Base-by-base conservation (phyloP, 768 basidiomycete species). In the Pisolithus orientalis region DNA sequence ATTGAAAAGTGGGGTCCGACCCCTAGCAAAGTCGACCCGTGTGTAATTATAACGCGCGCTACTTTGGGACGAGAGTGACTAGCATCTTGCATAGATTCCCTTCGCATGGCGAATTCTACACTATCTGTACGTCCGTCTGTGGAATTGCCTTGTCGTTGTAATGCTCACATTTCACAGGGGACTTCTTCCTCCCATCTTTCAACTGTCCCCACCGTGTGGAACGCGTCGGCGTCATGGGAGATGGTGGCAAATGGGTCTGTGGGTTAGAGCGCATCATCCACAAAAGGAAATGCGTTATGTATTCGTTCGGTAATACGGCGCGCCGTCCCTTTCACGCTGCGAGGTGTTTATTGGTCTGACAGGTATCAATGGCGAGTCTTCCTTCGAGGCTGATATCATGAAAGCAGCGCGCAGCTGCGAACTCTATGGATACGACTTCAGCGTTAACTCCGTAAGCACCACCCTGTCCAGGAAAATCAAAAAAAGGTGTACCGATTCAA, bases 1-100 rank as follows among this genome's bases (percentile, higher is more conserved):
- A 78, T 84, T 40, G 66, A 68, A 57, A 78, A 76, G 57, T 83
- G 78, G 70, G 83, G 83, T 0, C 82, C 82, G 5, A 71, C 69
- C 0, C 66, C 78, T 0, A 71, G 75, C 34, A 74, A 76, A 49
- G 67, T 83, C 27, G 70, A 62, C 16, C 54, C 64, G 66, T 67
- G 29, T 49, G 65, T 54, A 10, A 6, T 34, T 27, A 21, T 21
- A 21, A 21, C 21, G 21, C 21, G 21, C 21, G 21, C 21, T 21
- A 21, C 21, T 21, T 21, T 21, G 21, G 21, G 21, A 21, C 21
- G 21, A 21, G 21, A 21, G 21, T 21, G 21, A 21, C 21, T 21
- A 21, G 21, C n/a, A 9, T 16, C 28, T 28, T 21, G 17, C 31
- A 13, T 21, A 68, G 66, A 2, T 68, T 68, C 29, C 66, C 68